phyloP scores from a whole-genome alignment of 192 early-diverging fungal species.

The Hyaloraphidium curvatum region DNA sequence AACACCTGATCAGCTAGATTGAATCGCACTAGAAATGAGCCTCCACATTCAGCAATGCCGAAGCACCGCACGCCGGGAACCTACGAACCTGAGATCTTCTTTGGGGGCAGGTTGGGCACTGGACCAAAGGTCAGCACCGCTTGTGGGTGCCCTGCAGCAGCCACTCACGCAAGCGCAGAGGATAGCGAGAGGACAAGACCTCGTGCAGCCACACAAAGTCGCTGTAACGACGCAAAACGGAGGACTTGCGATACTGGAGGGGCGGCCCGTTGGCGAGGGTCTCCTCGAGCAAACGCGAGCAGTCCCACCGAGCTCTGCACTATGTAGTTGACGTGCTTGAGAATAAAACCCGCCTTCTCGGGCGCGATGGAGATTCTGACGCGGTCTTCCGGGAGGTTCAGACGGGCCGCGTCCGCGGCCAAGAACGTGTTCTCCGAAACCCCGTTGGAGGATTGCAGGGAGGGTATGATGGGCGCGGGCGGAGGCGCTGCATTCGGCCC shows the following conservation, averaged over 20 bases:
- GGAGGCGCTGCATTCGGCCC: too few relatives aligned
- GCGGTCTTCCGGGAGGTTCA: constrained; percentile 15
- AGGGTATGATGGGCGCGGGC: too few relatives aligned
- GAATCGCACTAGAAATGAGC: too few relatives aligned
- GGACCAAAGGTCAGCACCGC: too few relatives aligned
- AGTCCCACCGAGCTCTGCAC: constrained; percentile 20
- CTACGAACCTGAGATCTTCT: constrained; percentile 69
- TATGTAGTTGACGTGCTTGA: constrained; percentile 80
- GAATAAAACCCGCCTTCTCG: constrained; percentile 36
- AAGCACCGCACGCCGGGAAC: too few relatives aligned
- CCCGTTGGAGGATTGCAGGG: too few relatives aligned
- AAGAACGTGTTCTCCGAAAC: too few relatives aligned
- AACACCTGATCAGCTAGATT: constrained; percentile 42
- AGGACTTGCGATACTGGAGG: background rate
- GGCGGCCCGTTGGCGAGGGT: background rate
- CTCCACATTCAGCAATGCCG: too few relatives aligned
- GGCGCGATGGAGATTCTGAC: constrained; percentile 26
- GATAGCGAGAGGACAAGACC: constrained; percentile 54
- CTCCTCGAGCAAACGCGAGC: too few relatives aligned
- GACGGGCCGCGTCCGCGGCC: too few relatives aligned
- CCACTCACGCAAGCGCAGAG: constrained; percentile 39
- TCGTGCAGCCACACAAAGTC: constrained; percentile 83
- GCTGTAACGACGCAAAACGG: constrained; percentile 65
- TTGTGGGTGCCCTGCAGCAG: too few relatives aligned
- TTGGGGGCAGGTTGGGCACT: constrained; percentile 71